These are phyloP conservation scores for Crataegus laevigata DNA, from an alignment of 306 rosid genomes.

Conservation along the genomic window DNA sequence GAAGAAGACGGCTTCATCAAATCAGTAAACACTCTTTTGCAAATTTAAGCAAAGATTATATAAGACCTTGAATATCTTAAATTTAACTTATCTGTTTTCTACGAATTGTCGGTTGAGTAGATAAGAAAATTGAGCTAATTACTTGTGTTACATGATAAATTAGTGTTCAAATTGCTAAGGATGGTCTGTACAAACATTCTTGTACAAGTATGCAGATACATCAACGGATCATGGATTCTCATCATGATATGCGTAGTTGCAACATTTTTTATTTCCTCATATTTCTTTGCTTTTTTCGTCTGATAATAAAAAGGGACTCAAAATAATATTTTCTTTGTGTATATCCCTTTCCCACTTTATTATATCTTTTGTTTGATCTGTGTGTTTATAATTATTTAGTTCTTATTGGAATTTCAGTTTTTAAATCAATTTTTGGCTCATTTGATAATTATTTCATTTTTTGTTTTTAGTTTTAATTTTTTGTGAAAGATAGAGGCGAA, in stretches of 20 bases:
- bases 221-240: background rate
- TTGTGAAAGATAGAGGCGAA: background rate
- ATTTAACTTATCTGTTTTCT: background rate
- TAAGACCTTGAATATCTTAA: background rate
- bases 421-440: background rate
- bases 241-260: background rate
- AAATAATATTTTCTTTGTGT: background rate
- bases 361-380: background rate
- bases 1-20: background rate
- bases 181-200: background rate
- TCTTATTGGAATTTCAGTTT: background rate
- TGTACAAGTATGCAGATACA: background rate
- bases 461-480: no score
- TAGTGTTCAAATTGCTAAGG: background rate
- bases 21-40: background rate
- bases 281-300: no score
- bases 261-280: background rate
- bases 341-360: background rate
- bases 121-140: background rate
- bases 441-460: background rate
- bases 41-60: background rate
- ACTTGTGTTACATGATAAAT: background rate
- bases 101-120: background rate
- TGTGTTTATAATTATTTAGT: background rate
- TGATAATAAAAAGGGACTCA: background rate